phyloP scores from a whole-genome alignment of 139 green algal genomes.

The Auxenochlorella protothecoides region DNA sequence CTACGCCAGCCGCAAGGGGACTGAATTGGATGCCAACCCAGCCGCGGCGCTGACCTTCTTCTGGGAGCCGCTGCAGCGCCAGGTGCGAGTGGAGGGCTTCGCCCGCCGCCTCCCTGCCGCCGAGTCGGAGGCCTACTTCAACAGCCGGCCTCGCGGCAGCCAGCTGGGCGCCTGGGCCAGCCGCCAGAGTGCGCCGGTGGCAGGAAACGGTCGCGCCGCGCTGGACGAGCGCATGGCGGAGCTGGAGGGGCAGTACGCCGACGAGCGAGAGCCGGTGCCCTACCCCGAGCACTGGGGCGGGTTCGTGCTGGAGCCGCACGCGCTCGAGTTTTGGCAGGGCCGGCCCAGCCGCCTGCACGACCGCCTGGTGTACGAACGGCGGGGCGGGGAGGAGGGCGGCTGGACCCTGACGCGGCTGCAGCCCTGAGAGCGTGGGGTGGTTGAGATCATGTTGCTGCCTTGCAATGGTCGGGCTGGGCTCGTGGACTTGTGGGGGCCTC shows the following conservation, averaged over 20 bases:
- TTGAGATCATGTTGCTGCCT: no score
- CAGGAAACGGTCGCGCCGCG: slow-evolving; percentile 20
- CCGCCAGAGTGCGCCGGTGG: slow-evolving; percentile 39
- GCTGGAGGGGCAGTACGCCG: slow-evolving; percentile 28
- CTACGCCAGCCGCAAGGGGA: slow-evolving; percentile 58
- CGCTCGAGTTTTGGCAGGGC: slow-evolving; percentile 87
- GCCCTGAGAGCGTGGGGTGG: slow-evolving; percentile 23
- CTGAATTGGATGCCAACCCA: slow-evolving; percentile 38
- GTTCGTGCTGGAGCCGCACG: slow-evolving; percentile 54
- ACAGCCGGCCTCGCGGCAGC: slow-evolving; percentile 57
- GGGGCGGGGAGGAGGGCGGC: neutral
- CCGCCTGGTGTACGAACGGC: slow-evolving; percentile 44
- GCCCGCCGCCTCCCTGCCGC: slow-evolving; percentile 50
- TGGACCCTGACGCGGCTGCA: slow-evolving; percentile 55
- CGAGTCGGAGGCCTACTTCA: slow-evolving; percentile 76
- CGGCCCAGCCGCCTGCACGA: slow-evolving; percentile 71
- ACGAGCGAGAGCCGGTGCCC: slow-evolving; percentile 12
- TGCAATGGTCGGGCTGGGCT: no score
- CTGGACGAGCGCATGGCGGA: slow-evolving; percentile 36
- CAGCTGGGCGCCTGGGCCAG: slow-evolving; percentile 49
- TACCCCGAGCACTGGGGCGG: slow-evolving; percentile 60
- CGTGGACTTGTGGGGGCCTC: no score
- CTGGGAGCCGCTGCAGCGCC: slow-evolving; percentile 72
- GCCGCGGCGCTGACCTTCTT: slow-evolving; percentile 63
- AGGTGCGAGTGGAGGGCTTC: slow-evolving; percentile 67